Evolutionary conservation across 2,329 filamentous ascomycete species (phyloP), one percentile per base, ranked within the genome.

Genomic region (Colletotrichum liaoningense): DNA sequence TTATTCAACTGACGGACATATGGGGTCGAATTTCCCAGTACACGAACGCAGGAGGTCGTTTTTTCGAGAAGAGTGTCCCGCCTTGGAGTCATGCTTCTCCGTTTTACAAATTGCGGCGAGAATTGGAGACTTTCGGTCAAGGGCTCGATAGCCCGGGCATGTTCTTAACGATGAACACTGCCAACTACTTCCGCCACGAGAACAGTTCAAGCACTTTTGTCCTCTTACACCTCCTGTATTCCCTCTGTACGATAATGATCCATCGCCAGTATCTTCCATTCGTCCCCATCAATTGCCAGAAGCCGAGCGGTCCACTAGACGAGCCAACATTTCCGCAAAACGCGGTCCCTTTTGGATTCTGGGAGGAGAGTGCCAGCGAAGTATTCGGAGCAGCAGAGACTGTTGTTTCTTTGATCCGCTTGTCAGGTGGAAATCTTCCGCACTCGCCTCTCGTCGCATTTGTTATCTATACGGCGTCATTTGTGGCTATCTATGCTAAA

Each of bases 211-310:
- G 90, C 57, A 87, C 89, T 5, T 94, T 92, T 77, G 88, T 91
- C 11, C 86, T 93, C 5, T 83, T 94, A 67, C 93, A 94, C 77
- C 90, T 91, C 75, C 86, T 93, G 1, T 88, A 90, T 73, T 88
- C 88, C 2, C 84, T 94, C 3, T 93, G 90, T 78, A 87, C 89
- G 68, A 91, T 94, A 74, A 90, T 93, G 83, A 84, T 94, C 24
- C 90, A 93, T 78, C 86, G 92, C 74, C 91, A 93, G 79, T 93
- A 92, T 74, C 86, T 93, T 35, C 91, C 92, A 0, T 93, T 92
- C 77, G 86, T 92, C 14, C 89, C 92, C 2, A 84, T 92, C 22
- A 84, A 86, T 5, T 89, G 86, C 76, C 73, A 77, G 1, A 80
- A 78, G 22, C 88, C 88, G 1, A 76, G 82, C 54, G 88, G 88